Percentiles rank a stretch among this genome's conserved stretches.
phyloP scores from a whole-genome alignment of 345 rosid genomes.

The Euclidium syriacum region DNA sequence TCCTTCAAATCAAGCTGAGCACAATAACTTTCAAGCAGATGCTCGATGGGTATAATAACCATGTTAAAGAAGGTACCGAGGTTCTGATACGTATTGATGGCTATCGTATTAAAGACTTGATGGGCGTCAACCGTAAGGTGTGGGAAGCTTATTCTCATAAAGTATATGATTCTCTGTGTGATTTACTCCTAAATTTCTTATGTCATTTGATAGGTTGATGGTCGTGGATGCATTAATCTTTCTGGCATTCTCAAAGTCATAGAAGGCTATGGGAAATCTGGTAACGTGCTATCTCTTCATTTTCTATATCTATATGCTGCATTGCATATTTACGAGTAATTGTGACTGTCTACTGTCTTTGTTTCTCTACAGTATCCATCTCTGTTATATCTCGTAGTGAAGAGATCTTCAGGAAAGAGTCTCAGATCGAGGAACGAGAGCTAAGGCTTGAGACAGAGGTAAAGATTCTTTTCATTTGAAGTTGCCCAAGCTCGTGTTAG shows the following conservation, averaged over 20 bases:
- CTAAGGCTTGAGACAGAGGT: constrained; percentile 43
- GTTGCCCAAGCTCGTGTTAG: background rate
- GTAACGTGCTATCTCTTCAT: constrained; percentile 26
- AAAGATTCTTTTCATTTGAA: constrained; percentile 11
- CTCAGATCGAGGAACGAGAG: constrained; percentile 42
- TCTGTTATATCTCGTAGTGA: constrained; percentile 29
- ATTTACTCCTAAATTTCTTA: background rate
- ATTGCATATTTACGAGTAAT: background rate
- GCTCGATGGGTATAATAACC: constrained; percentile 53
- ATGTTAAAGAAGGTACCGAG: constrained; percentile 37
- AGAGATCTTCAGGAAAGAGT: constrained; percentile 38
- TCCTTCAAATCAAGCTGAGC: background rate
- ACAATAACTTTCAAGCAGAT: constrained; percentile 32
- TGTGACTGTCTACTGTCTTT: background rate
- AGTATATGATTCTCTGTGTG: background rate
- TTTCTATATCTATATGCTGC: background rate
- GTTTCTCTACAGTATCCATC: constrained; percentile 38
- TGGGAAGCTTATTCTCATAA: background rate
- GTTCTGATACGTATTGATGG: constrained; percentile 44
- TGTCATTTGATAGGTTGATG: constrained; percentile 39
- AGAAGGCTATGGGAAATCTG: constrained; percentile 47
- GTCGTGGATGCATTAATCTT: constrained; percentile 49
- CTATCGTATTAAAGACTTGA: constrained; percentile 33
- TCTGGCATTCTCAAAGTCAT: constrained; percentile 55
- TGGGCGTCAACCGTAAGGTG: constrained; percentile 43